A percentile compares a stretch with the other conserved stretches of the same genome.
These are phyloP conservation scores for Claviceps humidiphila DNA, from an alignment of 2,329 filamentous ascomycete species.

Conservation along the genomic window DNA sequence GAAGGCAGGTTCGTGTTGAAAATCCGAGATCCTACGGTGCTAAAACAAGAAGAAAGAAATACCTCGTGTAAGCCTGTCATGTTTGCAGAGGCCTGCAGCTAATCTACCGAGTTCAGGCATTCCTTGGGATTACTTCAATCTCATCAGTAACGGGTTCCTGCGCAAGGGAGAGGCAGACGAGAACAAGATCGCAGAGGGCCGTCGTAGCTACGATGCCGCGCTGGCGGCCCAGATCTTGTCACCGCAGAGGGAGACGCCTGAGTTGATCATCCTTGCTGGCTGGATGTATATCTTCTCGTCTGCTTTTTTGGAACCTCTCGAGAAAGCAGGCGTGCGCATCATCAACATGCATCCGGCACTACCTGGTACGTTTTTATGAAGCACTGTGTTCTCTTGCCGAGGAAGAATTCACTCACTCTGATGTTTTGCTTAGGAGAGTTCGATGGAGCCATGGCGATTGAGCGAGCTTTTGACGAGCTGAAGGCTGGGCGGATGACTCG, in stretches of 20 bases:
- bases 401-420: too few species aligned
- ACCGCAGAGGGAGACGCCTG: constrained; percentile 39
- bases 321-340: constrained; percentile 47
- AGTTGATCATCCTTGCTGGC: constrained; percentile 69
- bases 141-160: constrained; percentile 56
- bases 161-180: constrained; percentile 47
- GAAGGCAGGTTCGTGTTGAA: constrained; percentile 23
- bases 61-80: neutral
- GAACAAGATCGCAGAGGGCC: constrained; percentile 37
- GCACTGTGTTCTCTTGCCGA: too few species aligned
- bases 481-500: constrained; percentile 47
- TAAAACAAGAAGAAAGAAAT: neutral
- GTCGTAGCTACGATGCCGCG: constrained; percentile 60
- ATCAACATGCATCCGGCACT: constrained; percentile 78
- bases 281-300: constrained; percentile 76
- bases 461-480: constrained; percentile 63
- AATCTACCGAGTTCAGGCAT: constrained; percentile 30
- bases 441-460: constrained; percentile 66
- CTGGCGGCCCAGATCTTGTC: constrained; percentile 53
- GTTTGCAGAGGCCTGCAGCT: neutral
- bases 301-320: constrained; percentile 56
- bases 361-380: neutral
- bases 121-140: constrained; percentile 68
- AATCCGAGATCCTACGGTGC: too few species aligned
- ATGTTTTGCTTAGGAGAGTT: constrained; percentile 41